Conservation (phyloP, 805 yeast species). For the Hanseniaspora nectarophila region DNA sequence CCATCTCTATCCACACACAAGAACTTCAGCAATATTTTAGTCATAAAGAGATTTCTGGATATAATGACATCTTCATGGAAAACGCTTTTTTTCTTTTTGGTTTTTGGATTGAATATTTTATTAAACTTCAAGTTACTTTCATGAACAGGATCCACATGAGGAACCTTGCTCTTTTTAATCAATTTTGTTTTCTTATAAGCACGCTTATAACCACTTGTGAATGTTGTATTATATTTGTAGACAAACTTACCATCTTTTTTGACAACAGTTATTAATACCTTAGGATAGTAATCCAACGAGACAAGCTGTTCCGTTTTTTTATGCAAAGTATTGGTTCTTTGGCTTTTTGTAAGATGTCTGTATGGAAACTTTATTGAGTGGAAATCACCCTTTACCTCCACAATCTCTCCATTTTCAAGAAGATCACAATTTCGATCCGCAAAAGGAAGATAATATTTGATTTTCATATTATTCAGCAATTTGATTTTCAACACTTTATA, state of each 20-base stretch:
- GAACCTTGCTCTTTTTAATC: not conserved
- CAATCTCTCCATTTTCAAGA: not conserved
- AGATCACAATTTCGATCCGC: not conserved
- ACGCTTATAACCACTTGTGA: not conserved
- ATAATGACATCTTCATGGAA: slow-evolving; percentile 1
- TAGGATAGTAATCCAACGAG: slow-evolving; percentile 2
- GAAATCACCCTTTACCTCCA: not conserved
- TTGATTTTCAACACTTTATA: slow-evolving; percentile 5
- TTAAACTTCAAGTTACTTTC: not conserved
- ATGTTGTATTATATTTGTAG: not conserved
- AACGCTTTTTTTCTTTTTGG: not conserved
- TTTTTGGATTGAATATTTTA: slow-evolving; percentile 2
- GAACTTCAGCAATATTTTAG: slow-evolving; percentile 4
- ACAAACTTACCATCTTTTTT: not conserved
- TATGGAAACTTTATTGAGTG: not conserved
- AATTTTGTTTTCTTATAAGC: not conserved
- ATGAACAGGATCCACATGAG: not conserved
- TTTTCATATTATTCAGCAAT: not conserved
- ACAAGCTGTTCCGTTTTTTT: not conserved
- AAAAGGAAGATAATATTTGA: not conserved
- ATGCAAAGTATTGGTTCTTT: not conserved
- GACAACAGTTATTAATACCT: not conserved
- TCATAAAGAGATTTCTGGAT: not conserved
- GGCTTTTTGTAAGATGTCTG: not conserved
- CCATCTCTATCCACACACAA: not conserved